Evolutionary conservation across 73 alveolate genomes (phyloP).

Genomic region (Tetrahymena borealis): DNA sequence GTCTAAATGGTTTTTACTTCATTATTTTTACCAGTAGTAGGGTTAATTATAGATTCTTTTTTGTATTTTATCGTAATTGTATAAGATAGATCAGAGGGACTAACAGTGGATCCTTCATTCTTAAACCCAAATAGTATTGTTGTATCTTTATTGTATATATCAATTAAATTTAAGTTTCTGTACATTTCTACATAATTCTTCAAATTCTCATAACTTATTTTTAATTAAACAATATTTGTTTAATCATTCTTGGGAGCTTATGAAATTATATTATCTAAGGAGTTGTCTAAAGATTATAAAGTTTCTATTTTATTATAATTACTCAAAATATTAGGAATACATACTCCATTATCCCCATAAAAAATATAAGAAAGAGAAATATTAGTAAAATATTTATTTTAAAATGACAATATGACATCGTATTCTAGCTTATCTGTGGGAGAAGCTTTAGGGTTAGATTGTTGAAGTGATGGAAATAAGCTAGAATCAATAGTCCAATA

Average conservation of each 20-base stretch:
- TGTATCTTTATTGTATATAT: not conserved
- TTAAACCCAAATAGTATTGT: not conserved
- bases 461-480: not conserved
- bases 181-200: not conserved
- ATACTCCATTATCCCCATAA: not conserved
- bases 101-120: not conserved
- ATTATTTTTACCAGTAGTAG: not conserved
- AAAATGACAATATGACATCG: not conserved
- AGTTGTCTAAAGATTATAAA: not conserved
- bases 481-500: not conserved
- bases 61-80: not conserved
- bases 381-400: not conserved
- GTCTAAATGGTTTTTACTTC: not conserved
- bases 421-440: not conserved
- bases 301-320: not conserved
- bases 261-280: not conserved
- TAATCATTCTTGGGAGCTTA: too few species aligned
- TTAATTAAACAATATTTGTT: not conserved
- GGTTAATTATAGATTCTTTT: not conserved
- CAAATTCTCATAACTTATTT: not conserved
- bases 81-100: not conserved
- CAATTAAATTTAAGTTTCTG: not conserved
- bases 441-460: not conserved
- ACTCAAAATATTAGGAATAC: not conserved
- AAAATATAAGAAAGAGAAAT: not conserved